Evolutionary conservation across 441 rosid species (phyloP), one percentile per base, ranked within the genome.

Genomic region (Corymbia citriodora): DNA sequence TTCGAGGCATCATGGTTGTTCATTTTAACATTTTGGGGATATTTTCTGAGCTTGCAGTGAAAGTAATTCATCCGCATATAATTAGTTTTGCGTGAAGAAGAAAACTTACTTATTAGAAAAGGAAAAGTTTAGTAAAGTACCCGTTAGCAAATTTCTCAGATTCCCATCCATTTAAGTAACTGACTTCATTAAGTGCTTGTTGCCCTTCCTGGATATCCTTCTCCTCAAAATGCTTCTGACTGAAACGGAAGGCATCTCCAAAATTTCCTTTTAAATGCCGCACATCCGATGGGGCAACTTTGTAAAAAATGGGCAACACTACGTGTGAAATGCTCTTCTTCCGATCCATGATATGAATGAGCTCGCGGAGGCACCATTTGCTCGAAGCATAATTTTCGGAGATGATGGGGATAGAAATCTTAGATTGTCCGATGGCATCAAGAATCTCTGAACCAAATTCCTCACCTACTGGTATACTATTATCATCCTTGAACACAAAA

Each of bases 81-180:
- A 59, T 2, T 0, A 2, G n/a, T 4, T 5, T 0, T 19, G 0
- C 61, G 0, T 16, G 29, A 25, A 59, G 29, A 59, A 9, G n/a
- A 59, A 57, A 57, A 54, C 0, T 16, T 5, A 59, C 15, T 55
- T 55, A 55, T 19, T 1, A 3, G 7, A 59, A 25, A 4, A 4
- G 2, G 7, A 25, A 59, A 59, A 25, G 65, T 59, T 59, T 0
- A 10, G 2, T 6, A 1, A 59, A 25, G 7, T 59, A 59, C 65
- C 65, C 7, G 0, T 59, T 1, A 0, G 0, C 1, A 0, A 59
- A 0, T 25, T 59, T 25, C 0, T 59, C 65, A 2, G n/a, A 59
- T 59, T 59, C 65, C 65, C 65, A 25, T 59, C 65, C 65, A 59
- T 25, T 1, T 25, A 59, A 59, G 1, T 10, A 0, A 25, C 65